Percentiles rank a stretch among this genome's conserved stretches.
Conservation (phyloP, 306 rosid species). For the Rosa multiflora region DNA sequence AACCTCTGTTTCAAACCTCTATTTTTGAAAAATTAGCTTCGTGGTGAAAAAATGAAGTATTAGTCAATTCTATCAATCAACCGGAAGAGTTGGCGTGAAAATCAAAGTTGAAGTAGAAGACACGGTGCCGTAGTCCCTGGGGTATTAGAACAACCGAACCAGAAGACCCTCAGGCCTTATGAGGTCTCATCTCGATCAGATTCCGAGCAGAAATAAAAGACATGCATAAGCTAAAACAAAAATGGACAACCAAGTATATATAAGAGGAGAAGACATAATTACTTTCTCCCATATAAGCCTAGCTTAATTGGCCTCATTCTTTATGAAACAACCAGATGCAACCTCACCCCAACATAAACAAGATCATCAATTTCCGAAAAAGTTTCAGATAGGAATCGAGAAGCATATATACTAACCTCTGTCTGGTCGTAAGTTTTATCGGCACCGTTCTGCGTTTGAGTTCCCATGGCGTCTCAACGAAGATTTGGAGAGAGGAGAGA, state of each 20-base stretch:
- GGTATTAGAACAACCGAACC: neutral
- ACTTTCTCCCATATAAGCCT: no score
- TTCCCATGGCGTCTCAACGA: conserved; percentile 33
- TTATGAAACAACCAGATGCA: neutral
- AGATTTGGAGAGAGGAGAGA: neutral
- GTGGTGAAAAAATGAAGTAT: neutral
- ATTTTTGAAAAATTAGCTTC: no score
- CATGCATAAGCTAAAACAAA: neutral
- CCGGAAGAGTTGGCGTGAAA: neutral
- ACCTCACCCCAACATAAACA: neutral
- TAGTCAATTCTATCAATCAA: neutral
- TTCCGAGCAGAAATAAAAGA: neutral
- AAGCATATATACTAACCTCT: conserved; percentile 33
- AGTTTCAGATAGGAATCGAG: conserved; percentile 6
- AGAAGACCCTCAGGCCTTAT: neutral
- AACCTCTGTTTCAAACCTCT: no score
- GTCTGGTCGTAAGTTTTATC: neutral
- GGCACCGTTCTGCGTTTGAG: conserved; percentile 28
- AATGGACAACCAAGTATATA: neutral
- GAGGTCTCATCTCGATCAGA: neutral
- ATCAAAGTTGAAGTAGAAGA: neutral
- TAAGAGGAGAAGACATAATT: no score
- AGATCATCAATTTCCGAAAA: neutral
- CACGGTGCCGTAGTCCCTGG: neutral
- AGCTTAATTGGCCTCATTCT: no score